phyloP scores from a whole-genome alignment of 345 rosid genomes.

The Punica granatum region DNA sequence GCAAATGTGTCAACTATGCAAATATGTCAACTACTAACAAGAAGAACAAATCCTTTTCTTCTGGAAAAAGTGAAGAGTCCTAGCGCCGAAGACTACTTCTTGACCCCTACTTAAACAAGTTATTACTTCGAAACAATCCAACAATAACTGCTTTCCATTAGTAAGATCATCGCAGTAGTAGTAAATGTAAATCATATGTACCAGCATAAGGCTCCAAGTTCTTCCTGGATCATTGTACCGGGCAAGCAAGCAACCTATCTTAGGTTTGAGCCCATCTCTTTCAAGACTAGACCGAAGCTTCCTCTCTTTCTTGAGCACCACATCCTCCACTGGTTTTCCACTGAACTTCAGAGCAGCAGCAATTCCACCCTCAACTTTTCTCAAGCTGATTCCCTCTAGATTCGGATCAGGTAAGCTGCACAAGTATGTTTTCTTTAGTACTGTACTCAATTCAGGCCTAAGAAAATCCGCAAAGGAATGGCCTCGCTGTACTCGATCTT shows the following conservation, averaged over 20 bases:
- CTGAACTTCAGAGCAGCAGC: slow-evolving; percentile 77
- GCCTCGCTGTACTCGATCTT: slow-evolving; percentile 3
- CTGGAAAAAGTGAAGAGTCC: not conserved
- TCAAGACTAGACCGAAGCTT: slow-evolving; percentile 43
- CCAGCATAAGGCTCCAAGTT: slow-evolving; percentile 69
- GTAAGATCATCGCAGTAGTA: not conserved
- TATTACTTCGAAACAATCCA: not conserved
- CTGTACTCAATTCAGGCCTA: not conserved
- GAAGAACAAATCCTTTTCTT: not conserved
- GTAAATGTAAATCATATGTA: slow-evolving; percentile 22
- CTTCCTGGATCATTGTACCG: slow-evolving; percentile 89
- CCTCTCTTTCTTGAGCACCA: slow-evolving; percentile 47
- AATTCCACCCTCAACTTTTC: slow-evolving; percentile 61
- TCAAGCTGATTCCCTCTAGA: slow-evolving; percentile 50
- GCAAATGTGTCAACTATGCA: slow-evolving; percentile 1
- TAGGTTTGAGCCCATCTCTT: slow-evolving; percentile 58
- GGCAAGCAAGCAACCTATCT: slow-evolving; percentile 65
- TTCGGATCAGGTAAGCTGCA: slow-evolving; percentile 68
- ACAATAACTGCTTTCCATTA: not conserved
- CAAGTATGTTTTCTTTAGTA: slow-evolving; percentile 4
- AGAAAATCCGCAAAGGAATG: not conserved
- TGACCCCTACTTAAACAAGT: not conserved
- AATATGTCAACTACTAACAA: not conserved
- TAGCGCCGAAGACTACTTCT: not conserved
- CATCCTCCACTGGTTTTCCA: slow-evolving; percentile 70